Evolutionary conservation across 2,329 filamentous ascomycete genomes (phyloP).

Genomic region (Fusarium incarnatum): DNA sequence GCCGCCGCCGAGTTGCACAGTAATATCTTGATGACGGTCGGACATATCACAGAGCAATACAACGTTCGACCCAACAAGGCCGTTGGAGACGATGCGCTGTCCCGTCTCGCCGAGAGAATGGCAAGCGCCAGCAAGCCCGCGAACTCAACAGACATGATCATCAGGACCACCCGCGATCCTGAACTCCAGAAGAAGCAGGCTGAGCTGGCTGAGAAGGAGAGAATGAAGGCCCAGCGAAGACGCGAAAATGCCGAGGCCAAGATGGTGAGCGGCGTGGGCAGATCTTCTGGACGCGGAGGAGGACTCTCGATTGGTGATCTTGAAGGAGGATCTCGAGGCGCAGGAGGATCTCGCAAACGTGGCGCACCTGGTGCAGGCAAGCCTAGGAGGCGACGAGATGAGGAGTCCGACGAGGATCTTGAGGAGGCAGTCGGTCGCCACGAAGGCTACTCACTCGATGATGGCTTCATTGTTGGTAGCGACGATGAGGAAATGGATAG

Average conservation of each 20-base stretch:
- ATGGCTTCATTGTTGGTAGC: slow-evolving; percentile 81
- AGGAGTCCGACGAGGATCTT: slow-evolving; percentile 82
- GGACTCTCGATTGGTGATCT: slow-evolving; percentile 76
- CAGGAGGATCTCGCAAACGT: slow-evolving; percentile 64
- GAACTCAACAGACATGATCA: slow-evolving; percentile 71
- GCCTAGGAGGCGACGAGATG: slow-evolving; percentile 69
- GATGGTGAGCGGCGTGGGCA: slow-evolving; percentile 67
- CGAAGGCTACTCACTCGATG: slow-evolving; percentile 83
- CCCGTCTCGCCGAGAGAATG: slow-evolving; percentile 74
- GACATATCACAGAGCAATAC: slow-evolving; percentile 80
- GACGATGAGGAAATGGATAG: slow-evolving; percentile 76
- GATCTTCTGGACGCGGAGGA: slow-evolving; percentile 58
- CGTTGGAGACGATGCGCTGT: slow-evolving; percentile 77
- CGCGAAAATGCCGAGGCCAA: slow-evolving; percentile 75
- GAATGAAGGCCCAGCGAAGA: slow-evolving; percentile 72
- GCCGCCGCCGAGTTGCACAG: slow-evolving; percentile 76
- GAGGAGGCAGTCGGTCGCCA: slow-evolving; percentile 70
- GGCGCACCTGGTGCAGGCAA: slow-evolving; percentile 62
- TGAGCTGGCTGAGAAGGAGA: slow-evolving; percentile 80
- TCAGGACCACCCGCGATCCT: slow-evolving; percentile 77
- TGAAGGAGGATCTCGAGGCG: slow-evolving; percentile 68
- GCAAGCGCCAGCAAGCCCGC: slow-evolving; percentile 70
- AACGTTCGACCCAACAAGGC: slow-evolving; percentile 74
- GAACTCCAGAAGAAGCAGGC: slow-evolving; percentile 80
- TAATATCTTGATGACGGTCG: slow-evolving; percentile 76